A percentile compares a stretch with the other conserved stretches of the same genome.
These are phyloP conservation scores for Pouteria campechiana DNA, from an alignment of 179 eudicot species.

Conservation along the genomic window DNA sequence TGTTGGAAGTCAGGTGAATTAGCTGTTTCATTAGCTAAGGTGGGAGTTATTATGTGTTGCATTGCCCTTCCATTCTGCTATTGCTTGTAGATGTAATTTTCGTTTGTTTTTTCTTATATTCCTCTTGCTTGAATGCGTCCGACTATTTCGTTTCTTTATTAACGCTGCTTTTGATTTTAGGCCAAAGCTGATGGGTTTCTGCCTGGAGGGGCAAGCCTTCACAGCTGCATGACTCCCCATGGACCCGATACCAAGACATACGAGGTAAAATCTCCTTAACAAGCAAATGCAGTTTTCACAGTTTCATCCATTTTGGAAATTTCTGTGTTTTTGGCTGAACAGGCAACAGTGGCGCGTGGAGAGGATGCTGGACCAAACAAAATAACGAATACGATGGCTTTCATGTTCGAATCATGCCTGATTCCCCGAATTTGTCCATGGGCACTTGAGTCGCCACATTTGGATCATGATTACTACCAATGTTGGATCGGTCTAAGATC, in stretches of 20 bases:
- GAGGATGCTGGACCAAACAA: slow-evolving; percentile 57
- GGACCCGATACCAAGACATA: slow-evolving; percentile 97
- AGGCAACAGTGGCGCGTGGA: slow-evolving; percentile 69
- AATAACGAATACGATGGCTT: slow-evolving; percentile 74
- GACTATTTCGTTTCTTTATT: not conserved
- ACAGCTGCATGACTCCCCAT: slow-evolving; percentile 98
- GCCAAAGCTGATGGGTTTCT: slow-evolving; percentile 98
- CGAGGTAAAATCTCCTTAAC: slow-evolving; percentile 52
- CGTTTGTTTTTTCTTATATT: not conserved
- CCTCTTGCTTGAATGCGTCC: not conserved
- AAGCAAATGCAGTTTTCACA: not conserved
- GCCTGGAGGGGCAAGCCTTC: slow-evolving; percentile 96
- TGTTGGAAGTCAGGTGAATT: no score
- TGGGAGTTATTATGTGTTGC: no score
- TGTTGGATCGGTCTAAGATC: slow-evolving; percentile 91
- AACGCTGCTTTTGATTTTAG: slow-evolving; percentile 29
- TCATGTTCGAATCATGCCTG: slow-evolving; percentile 93
- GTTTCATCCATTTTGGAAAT: not conserved
- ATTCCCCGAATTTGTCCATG: slow-evolving; percentile 86
- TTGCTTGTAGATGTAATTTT: no score
- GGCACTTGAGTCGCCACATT: slow-evolving; percentile 75
- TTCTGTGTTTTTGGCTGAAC: no score
- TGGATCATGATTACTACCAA: slow-evolving; percentile 76
- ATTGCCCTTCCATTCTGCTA: no score
- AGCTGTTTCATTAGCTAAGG: no score